Conservation (phyloP, 2,329 filamentous ascomycete species). For the Teratosphaeria epicoccoides region DNA sequence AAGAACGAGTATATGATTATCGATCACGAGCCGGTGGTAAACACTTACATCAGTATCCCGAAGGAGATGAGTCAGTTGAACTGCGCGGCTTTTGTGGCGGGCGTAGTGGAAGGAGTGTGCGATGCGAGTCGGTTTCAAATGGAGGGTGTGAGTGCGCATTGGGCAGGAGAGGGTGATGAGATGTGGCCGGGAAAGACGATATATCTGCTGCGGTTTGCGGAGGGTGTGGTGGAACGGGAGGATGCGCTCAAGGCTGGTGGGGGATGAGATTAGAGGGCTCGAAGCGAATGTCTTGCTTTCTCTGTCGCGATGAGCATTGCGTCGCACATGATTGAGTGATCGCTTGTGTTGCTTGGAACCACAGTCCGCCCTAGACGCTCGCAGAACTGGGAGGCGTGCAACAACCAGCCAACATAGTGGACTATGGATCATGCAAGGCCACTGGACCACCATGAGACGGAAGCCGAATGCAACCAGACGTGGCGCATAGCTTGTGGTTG, state of each 20-base stretch:
- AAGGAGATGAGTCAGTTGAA: conserved; percentile 95
- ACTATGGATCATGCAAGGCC: too few species aligned
- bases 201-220: conserved; percentile 84
- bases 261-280: not conserved
- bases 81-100: conserved; percentile 89
- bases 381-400: too few species aligned
- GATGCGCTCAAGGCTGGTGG: conserved; percentile 34
- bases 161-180: conserved; percentile 45
- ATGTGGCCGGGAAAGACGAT: conserved; percentile 97
- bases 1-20: conserved; percentile 98
- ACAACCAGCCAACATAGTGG: too few species aligned
- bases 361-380: too few species aligned
- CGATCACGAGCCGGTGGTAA: conserved; percentile 94
- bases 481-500: too few species aligned
- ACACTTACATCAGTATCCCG: conserved; percentile 84
- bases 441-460: too few species aligned
- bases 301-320: too few species aligned
- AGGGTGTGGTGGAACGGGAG: conserved; percentile 87
- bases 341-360: too few species aligned
- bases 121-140: conserved; percentile 86
- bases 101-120: conserved; percentile 89
- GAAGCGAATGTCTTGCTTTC: not conserved
- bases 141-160: conserved; percentile 74
- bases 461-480: too few species aligned
- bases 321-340: too few species aligned